A percentile compares a stretch with the other conserved stretches of the same genome.
phyloP scores from a whole-genome alignment of 345 rosid species.

The Orychophragmus violaceus region DNA sequence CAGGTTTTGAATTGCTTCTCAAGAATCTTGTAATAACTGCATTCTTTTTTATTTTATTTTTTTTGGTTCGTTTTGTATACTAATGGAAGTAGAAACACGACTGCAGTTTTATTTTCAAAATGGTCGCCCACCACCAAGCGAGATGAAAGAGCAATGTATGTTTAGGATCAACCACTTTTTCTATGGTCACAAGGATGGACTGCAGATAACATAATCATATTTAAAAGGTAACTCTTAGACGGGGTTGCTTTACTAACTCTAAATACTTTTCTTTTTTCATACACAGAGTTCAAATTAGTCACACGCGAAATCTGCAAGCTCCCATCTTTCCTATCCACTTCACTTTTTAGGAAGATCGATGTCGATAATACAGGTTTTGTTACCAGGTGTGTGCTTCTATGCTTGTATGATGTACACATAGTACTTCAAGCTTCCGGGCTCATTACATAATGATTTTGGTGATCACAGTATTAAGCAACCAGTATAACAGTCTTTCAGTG shows the following conservation, averaged over 20 bases:
- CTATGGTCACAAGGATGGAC: slow-evolving; percentile 59
- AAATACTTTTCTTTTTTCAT: background rate
- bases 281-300: slow-evolving; percentile 55
- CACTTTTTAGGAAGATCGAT: slow-evolving; percentile 73
- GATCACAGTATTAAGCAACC: background rate
- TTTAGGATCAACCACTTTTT: slow-evolving; percentile 63
- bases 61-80: background rate
- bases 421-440: background rate
- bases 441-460: background rate
- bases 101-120: slow-evolving; percentile 90
- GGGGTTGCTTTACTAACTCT: background rate
- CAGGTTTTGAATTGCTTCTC: slow-evolving; percentile 48
- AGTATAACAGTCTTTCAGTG: background rate
- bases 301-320: slow-evolving; percentile 90
- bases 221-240: background rate
- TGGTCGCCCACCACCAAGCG: slow-evolving; percentile 77
- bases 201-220: slow-evolving; percentile 33
- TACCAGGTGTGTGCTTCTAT: slow-evolving; percentile 51
- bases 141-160: slow-evolving; percentile 65
- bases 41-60: background rate
- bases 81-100: background rate
- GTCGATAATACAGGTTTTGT: slow-evolving; percentile 48
- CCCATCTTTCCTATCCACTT: slow-evolving; percentile 76
- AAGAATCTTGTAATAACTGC: background rate
- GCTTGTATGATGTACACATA: background rate